Conservation (phyloP, 495 filamentous ascomycete species). For the Oleoguttula mirabilis region DNA sequence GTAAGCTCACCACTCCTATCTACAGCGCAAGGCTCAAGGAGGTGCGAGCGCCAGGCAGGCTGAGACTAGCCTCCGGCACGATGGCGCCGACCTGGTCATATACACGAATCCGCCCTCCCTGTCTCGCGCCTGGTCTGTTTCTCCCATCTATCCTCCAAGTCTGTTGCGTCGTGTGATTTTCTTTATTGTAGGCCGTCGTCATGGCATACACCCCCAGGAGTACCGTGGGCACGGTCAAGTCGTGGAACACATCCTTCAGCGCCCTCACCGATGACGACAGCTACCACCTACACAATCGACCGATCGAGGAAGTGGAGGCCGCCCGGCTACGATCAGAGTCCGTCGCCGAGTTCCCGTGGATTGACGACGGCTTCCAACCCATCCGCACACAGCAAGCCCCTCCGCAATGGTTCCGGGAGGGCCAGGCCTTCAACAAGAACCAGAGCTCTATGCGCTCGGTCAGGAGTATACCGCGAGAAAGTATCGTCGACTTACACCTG, state of each 20-base stretch:
- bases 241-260: slow-evolving; percentile 17
- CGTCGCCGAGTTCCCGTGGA: slow-evolving; percentile 19
- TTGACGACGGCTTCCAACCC: slow-evolving; percentile 15
- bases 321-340: slow-evolving; percentile 16
- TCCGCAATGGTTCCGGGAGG: slow-evolving; percentile 18
- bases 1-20: slow-evolving; percentile 2
- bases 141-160: neutral
- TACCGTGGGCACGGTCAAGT: slow-evolving; percentile 19
- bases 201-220: slow-evolving; percentile 18
- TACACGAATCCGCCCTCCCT: neutral
- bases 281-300: slow-evolving; percentile 10
- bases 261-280: slow-evolving; percentile 11
- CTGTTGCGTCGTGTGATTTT: neutral
- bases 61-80: neutral
- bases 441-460: slow-evolving; percentile 16
- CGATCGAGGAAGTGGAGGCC: slow-evolving; percentile 18
- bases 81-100: slow-evolving; percentile 4
- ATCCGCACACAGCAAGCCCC: slow-evolving; percentile 14
- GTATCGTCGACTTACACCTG: slow-evolving; percentile 18
- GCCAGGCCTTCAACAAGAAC: slow-evolving; percentile 14
- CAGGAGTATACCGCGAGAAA: slow-evolving; percentile 16
- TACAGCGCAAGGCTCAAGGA: neutral
- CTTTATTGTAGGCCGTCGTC: neutral
- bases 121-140: neutral
- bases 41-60: slow-evolving; percentile 4